A percentile compares a stretch with the other conserved stretches of the same genome.
phyloP scores from a whole-genome alignment of 1,139 yeast genomes.

The Spathaspora sp. region DNA sequence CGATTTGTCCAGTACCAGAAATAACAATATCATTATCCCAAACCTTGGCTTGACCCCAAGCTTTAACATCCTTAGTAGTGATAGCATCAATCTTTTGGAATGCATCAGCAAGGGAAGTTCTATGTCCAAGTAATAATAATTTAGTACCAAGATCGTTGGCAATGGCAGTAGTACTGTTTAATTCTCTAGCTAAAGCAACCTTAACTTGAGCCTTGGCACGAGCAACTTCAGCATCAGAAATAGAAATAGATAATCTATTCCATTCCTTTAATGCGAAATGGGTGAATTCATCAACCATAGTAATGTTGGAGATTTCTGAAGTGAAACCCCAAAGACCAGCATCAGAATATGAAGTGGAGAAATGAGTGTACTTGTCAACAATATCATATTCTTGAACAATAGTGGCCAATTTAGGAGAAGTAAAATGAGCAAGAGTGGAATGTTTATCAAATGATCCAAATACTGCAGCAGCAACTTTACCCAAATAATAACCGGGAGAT shows the following conservation, averaged over 20 bases:
- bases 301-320: slow-evolving; percentile 60
- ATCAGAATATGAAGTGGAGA: slow-evolving; percentile 70
- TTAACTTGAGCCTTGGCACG: slow-evolving; percentile 69
- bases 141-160: slow-evolving; percentile 61
- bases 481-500: slow-evolving; percentile 66
- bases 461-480: slow-evolving; percentile 72
- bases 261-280: slow-evolving; percentile 83
- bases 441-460: slow-evolving; percentile 59
- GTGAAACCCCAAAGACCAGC: slow-evolving; percentile 83
- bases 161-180: slow-evolving; percentile 47
- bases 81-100: slow-evolving; percentile 64
- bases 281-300: slow-evolving; percentile 65
- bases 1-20: slow-evolving; percentile 83
- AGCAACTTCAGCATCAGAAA: slow-evolving; percentile 74
- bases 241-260: slow-evolving; percentile 77
- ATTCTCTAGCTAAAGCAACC: slow-evolving; percentile 52
- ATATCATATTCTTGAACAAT: slow-evolving; percentile 70
- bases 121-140: slow-evolving; percentile 60
- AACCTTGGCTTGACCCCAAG: slow-evolving; percentile 72
- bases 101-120: slow-evolving; percentile 59
- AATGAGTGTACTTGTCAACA: slow-evolving; percentile 70
- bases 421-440: slow-evolving; percentile 59
- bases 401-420: slow-evolving; percentile 84
- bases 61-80: slow-evolving; percentile 56
- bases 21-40: slow-evolving; percentile 86